These are phyloP conservation scores for Papilionanthe hybrid DNA, from an alignment of 116 monocot species.

Conservation along the genomic window DNA sequence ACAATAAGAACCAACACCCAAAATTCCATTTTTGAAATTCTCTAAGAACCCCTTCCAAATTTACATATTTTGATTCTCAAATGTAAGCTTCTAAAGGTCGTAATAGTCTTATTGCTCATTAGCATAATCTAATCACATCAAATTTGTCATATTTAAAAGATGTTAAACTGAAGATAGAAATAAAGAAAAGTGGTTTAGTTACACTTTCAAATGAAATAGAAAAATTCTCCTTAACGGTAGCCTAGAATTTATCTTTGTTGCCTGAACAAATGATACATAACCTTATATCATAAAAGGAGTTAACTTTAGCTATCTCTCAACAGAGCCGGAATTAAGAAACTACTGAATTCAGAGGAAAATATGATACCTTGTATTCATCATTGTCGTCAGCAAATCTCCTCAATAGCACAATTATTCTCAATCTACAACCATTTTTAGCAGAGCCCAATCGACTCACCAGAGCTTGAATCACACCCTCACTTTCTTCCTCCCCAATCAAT, in stretches of 20 bases:
- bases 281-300: too few relatives aligned
- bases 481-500: slow-evolving; percentile 26
- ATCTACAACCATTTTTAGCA: slow-evolving; percentile 32
- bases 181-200: too few relatives aligned
- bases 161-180: neutral
- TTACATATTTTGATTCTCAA: too few relatives aligned
- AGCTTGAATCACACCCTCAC: slow-evolving; percentile 27
- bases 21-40: neutral
- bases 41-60: too few relatives aligned
- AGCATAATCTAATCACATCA: neutral
- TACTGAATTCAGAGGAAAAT: neutral
- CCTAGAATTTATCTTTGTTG: neutral
- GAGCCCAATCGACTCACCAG: slow-evolving; percentile 37
- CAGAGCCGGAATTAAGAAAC: neutral
- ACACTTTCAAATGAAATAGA: neutral
- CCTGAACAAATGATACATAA: neutral
- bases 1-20: neutral
- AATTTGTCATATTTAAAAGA: neutral
- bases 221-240: neutral
- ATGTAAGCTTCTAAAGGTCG: too few relatives aligned
- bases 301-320: too few relatives aligned
- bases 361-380: slow-evolving; percentile 48
- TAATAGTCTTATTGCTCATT: too few relatives aligned
- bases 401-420: slow-evolving; percentile 42
- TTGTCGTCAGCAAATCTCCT: slow-evolving; percentile 34